Evolutionary conservation across 352 stramenopile genomes (phyloP).

Genomic region (Phytophthora podocarpi): DNA sequence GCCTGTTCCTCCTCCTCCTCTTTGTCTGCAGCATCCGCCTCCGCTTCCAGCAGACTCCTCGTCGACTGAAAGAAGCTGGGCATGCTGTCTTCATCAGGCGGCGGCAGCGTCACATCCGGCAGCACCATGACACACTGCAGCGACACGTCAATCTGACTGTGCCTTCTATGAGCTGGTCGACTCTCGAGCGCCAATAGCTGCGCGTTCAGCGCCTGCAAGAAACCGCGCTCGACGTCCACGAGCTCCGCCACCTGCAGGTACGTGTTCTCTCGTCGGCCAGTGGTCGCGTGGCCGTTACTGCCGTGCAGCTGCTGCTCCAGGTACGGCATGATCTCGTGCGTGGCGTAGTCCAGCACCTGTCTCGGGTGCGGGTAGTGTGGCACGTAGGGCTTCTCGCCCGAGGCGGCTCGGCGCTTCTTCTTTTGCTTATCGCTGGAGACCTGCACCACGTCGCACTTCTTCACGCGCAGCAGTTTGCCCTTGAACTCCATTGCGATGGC

Average conservation of each 20-base stretch:
- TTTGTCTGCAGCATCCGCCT: constrained; percentile 13
- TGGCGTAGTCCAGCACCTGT: constrained; percentile 78
- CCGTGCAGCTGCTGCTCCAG: constrained; percentile 49
- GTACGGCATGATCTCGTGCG: constrained; percentile 75
- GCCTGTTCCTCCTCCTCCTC: constrained; percentile 25
- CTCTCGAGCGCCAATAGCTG: constrained; percentile 60
- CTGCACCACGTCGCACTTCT: constrained; percentile 73
- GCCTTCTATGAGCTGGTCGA: constrained; percentile 59
- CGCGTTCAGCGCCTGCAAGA: constrained; percentile 69
- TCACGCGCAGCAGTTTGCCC: constrained; percentile 82
- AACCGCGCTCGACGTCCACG: constrained; percentile 60
- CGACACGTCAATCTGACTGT: constrained; percentile 79
- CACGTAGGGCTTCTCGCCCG: constrained; percentile 40
- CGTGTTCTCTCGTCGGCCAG: constrained; percentile 23
- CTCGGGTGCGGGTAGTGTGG: constrained; percentile 72
- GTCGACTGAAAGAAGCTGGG: constrained; percentile 53
- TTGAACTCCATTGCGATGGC: constrained; percentile 47
- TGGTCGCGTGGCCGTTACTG: neutral
- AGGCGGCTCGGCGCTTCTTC: constrained; percentile 30
- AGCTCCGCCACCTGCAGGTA: constrained; percentile 80
- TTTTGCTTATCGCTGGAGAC: constrained; percentile 9
- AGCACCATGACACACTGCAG: constrained; percentile 81
- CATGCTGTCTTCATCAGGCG: constrained; percentile 51
- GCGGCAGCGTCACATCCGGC: constrained; percentile 75
- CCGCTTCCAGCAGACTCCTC: constrained; percentile 31